These are phyloP conservation scores for Polytolypa hystricis DNA, from an alignment of 2,329 filamentous ascomycete genomes.

Conservation along the genomic window DNA sequence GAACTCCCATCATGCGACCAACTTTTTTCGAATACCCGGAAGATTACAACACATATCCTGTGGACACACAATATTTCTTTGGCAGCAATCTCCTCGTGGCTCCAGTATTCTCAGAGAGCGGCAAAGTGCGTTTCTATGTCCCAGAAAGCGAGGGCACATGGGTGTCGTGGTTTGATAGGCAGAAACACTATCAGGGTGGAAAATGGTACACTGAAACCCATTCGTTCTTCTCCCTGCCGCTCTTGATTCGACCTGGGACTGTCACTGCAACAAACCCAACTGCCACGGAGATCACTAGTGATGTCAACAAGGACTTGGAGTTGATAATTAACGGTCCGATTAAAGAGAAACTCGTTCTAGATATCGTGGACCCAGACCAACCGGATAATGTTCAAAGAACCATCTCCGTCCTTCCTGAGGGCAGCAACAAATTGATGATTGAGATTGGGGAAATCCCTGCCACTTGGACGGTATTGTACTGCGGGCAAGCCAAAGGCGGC, in stretches of 20 bases:
- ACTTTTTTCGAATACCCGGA: constrained; percentile 60
- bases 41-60: constrained; percentile 55
- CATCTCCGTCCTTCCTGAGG: neutral
- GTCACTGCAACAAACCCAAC: constrained; percentile 24
- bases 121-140: constrained; percentile 55
- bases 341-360: neutral
- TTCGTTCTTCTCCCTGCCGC: constrained; percentile 46
- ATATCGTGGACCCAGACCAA: neutral
- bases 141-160: constrained; percentile 36
- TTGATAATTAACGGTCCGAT: constrained; percentile 20
- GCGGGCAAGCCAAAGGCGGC: neutral
- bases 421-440: neutral
- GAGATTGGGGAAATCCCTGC: neutral
- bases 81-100: constrained; percentile 53
- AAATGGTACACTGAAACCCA: constrained; percentile 52
- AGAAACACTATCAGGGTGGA: constrained; percentile 26
- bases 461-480: neutral
- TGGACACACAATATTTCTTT: constrained; percentile 66
- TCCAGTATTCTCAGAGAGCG: constrained; percentile 52
- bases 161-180: constrained; percentile 39
- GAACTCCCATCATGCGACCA: constrained; percentile 53
- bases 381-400: neutral
- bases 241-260: constrained; percentile 47
- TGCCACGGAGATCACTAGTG: constrained; percentile 18
- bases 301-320: constrained; percentile 21